These are phyloP conservation scores for Bruguiera gymnorhiza DNA, from an alignment of 345 rosid genomes.

Conservation along the genomic window DNA sequence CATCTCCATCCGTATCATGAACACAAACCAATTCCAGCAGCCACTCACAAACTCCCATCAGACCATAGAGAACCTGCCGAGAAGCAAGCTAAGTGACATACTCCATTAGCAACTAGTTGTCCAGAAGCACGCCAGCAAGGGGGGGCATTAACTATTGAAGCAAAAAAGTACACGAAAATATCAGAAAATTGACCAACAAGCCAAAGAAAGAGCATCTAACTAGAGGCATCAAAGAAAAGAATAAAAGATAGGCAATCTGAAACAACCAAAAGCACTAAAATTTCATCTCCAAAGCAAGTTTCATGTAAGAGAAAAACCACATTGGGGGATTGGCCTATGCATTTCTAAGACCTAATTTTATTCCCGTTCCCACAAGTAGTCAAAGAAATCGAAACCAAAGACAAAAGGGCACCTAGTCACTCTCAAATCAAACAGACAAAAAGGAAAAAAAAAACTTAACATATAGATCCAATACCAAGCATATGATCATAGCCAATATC, in stretches of 20 bases:
- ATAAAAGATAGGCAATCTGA: neutral
- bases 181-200: neutral
- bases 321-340: neutral
- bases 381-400: neutral
- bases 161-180: neutral
- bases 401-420: neutral
- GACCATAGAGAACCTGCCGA: constrained; percentile 7
- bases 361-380: neutral
- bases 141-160: too few species aligned
- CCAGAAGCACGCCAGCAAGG: constrained; percentile 16
- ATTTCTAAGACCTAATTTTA: neutral
- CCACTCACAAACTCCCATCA: constrained; percentile 37
- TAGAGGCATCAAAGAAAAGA: neutral
- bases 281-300: neutral
- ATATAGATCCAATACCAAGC: constrained; percentile 21
- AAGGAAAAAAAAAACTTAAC: constrained; percentile 5
- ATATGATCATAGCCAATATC: constrained; percentile 3
- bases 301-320: neutral
- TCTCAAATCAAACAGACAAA: neutral
- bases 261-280: neutral
- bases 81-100: constrained; percentile 12
- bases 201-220: neutral
- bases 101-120: constrained; percentile 19
- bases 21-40: constrained; percentile 33
- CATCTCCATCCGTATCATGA: constrained; percentile 20